Conservation (phyloP, 2,329 filamentous ascomycete species). For the Epichloe gansuensis region DNA sequence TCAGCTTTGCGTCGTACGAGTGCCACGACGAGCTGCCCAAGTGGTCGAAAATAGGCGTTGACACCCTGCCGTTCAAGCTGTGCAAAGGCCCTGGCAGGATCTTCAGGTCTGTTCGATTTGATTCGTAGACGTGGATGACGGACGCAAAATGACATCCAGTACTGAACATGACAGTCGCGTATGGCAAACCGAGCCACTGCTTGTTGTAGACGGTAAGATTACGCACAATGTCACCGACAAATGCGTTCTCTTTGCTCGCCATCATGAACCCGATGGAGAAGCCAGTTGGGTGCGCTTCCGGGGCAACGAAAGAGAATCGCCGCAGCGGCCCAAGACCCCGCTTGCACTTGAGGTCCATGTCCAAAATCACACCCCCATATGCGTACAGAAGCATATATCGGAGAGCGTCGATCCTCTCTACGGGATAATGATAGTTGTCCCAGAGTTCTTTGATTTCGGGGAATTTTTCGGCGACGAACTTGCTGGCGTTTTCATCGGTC, state of each 20-base stretch:
- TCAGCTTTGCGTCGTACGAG: conserved; percentile 21
- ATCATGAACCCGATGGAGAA: conserved; percentile 31
- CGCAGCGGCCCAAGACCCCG: conserved; percentile 25
- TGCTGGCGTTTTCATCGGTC: conserved; percentile 11
- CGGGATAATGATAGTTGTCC: conserved; percentile 49
- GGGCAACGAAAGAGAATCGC: conserved; percentile 27
- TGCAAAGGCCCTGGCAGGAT: conserved; percentile 25
- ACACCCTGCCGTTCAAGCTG: conserved; percentile 25
- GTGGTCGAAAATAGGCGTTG: conserved; percentile 28
- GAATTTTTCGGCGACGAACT: conserved; percentile 11
- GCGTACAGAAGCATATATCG: conserved; percentile 37
- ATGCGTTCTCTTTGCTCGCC: conserved; percentile 20
- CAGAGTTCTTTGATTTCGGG: conserved; percentile 23
- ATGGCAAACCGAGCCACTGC: conserved; percentile 26
- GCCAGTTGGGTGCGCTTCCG: conserved; percentile 26
- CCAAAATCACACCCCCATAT: conserved; percentile 19
- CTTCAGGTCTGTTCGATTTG: conserved; percentile 19
- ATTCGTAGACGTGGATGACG: conserved; percentile 25
- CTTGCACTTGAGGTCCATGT: conserved; percentile 22
- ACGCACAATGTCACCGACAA: conserved; percentile 20
- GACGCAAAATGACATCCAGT: conserved; percentile 30
- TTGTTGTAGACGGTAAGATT: conserved; percentile 23
- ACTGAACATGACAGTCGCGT: conserved; percentile 30
- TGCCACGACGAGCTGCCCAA: conserved; percentile 30
- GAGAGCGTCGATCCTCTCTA: conserved; percentile 58